These are phyloP conservation scores for Harringtonia lauricola DNA, from an alignment of 2,329 filamentous ascomycete species.

Conservation along the genomic window DNA sequence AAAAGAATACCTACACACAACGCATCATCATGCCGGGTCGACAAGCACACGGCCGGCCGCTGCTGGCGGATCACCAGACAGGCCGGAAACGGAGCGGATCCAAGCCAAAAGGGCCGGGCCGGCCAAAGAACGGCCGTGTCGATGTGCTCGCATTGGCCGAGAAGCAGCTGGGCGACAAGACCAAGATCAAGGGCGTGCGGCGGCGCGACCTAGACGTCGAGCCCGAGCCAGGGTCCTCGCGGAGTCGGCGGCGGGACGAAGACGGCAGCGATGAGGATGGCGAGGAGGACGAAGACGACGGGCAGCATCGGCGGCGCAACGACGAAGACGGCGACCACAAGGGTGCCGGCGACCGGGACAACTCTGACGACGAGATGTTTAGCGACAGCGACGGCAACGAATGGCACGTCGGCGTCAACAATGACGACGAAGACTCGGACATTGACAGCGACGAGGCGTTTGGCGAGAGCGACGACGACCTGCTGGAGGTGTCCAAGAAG, in stretches of 20 bases:
- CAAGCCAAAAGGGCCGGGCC: conserved; percentile 3
- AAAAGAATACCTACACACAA: neutral
- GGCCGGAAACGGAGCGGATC: conserved; percentile 14
- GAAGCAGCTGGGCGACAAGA: conserved; percentile 35
- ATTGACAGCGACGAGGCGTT: conserved; percentile 70
- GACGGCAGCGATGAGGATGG: conserved; percentile 37
- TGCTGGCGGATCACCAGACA: conserved; percentile 25
- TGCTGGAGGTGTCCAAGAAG: conserved; percentile 51
- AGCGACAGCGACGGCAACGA: conserved; percentile 80
- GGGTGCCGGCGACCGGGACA: conserved; percentile 20
- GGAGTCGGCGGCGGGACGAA: conserved; percentile 32
- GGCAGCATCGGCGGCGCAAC: conserved; percentile 29
- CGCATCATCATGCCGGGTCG: conserved; percentile 41
- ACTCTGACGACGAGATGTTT: conserved; percentile 56
- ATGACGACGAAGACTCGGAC: conserved; percentile 51
- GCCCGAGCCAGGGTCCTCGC: conserved; percentile 24
- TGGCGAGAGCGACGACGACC: conserved; percentile 78
- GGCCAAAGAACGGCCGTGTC: conserved; percentile 38
- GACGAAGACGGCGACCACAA: conserved; percentile 29
- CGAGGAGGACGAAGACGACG: conserved; percentile 51
- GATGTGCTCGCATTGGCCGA: conserved; percentile 48
- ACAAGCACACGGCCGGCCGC: conserved; percentile 44
- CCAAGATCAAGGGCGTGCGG: conserved; percentile 22
- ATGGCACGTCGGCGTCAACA: conserved; percentile 63
- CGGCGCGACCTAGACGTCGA: conserved; percentile 41